Evolutionary conservation across 768 basidiomycete genomes (phyloP).

Genomic region (Tephrocybe sp.): DNA sequence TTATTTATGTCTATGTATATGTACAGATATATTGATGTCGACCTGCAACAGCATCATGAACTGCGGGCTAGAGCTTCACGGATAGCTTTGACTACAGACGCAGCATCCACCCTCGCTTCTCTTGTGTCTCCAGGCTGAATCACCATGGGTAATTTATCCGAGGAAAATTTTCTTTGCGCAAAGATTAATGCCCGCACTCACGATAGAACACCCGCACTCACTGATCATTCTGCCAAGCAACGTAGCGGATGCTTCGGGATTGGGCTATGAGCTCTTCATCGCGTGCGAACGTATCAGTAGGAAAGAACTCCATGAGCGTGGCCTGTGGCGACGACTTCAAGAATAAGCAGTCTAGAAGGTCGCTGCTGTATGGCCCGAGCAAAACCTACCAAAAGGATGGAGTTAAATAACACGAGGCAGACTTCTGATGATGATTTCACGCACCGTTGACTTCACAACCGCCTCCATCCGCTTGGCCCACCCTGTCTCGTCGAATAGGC

Average conservation of each 20-base stretch:
- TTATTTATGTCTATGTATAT: neutral
- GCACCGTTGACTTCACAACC: conserved; percentile 67
- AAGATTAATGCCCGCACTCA: conserved; percentile 1
- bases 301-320: conserved; percentile 79
- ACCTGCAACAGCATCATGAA: too few relatives aligned
- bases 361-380: conserved; percentile 57
- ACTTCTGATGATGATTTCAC: conserved; percentile 20
- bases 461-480: conserved; percentile 68
- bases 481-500: conserved; percentile 43
- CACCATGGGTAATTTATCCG: conserved; percentile 32
- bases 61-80: conserved; percentile 20
- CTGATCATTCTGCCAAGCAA: conserved; percentile 51
- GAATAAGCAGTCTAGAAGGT: conserved; percentile 69
- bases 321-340: conserved; percentile 61
- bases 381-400: conserved; percentile 43
- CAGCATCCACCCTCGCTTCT: conserved; percentile 36
- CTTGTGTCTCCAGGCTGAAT: conserved; percentile 22
- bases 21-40: neutral
- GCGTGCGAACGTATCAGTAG: conserved; percentile 59
- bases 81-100: conserved; percentile 42
- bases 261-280: conserved; percentile 61
- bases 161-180: conserved; percentile 33
- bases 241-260: conserved; percentile 54
- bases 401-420: conserved; percentile 10
- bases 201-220: conserved; percentile 12